Percentiles rank a stretch among this genome's conserved stretches.
These are phyloP conservation scores for Cornus controversa DNA, from an alignment of 148 eudicot genomes.

Conservation along the genomic window DNA sequence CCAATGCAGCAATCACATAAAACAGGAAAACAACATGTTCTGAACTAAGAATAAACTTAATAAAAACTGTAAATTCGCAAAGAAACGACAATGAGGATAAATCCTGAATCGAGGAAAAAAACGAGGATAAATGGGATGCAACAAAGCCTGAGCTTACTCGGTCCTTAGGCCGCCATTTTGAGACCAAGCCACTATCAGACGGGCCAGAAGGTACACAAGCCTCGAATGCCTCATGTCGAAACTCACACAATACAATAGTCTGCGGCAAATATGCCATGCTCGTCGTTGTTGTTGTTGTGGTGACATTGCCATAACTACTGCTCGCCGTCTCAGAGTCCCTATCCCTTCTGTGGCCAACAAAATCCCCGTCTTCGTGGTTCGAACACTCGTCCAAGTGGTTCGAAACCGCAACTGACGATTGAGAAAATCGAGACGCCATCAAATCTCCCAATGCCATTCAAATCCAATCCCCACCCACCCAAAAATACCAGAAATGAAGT, in stretches of 20 bases:
- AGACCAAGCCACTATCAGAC: conserved; percentile 74
- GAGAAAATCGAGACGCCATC: conserved; percentile 72
- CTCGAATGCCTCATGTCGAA: conserved; percentile 79
- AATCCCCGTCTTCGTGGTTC: conserved; percentile 24
- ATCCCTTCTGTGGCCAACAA: conserved; percentile 18
- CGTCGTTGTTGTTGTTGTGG: conserved; percentile 25
- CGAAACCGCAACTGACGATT: conserved; percentile 41
- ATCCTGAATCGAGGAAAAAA: not conserved
- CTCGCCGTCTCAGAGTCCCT: conserved; percentile 44
- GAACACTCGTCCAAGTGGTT: conserved; percentile 47
- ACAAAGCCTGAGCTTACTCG: conserved; percentile 48
- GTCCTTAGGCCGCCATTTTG: conserved; percentile 86
- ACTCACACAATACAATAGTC: conserved; percentile 69
- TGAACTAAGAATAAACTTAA: not conserved
- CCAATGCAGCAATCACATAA: not conserved
- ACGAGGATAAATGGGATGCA: not conserved
- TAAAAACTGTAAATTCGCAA: not conserved
- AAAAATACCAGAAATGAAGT: not conserved
- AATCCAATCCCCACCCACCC: conserved; percentile 26
- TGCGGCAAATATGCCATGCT: conserved; percentile 83
- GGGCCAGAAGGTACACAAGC: conserved; percentile 61
- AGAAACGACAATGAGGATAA: not conserved
- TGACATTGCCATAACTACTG: conserved; percentile 35
- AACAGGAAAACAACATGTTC: not conserved
- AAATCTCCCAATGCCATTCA: conserved; percentile 96